Conservation (phyloP, 108 stramenopile genomes). For the Fistulifera pelliculosa region DNA sequence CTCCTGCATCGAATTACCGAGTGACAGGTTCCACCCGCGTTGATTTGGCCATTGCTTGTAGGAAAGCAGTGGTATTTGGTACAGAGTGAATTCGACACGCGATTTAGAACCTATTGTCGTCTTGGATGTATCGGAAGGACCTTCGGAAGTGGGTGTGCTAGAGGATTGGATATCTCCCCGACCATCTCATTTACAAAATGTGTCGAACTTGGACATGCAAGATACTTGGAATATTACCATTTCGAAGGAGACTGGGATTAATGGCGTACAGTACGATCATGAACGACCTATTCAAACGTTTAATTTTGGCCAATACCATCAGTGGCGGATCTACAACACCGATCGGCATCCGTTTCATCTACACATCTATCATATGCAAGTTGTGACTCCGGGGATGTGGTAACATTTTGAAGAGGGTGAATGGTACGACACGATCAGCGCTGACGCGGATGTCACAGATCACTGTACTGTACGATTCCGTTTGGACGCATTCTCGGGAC, state of each 20-base stretch:
- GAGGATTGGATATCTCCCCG: conserved; percentile 19
- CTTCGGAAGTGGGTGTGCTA: conserved; percentile 6
- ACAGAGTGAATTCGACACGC: not conserved
- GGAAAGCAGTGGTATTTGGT: conserved; percentile 5
- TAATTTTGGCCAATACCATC: conserved; percentile 17
- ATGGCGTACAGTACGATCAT: conserved; percentile 15
- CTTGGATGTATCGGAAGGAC: not conserved
- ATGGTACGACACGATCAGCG: conserved; percentile 34
- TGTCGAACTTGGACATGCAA: not conserved
- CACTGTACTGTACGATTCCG: conserved; percentile 28
- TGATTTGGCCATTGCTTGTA: conserved; percentile 32
- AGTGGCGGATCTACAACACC: conserved; percentile 21
- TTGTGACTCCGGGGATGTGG: conserved; percentile 32
- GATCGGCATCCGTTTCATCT: conserved; percentile 34
- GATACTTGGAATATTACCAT: conserved; percentile 18
- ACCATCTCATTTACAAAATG: conserved; percentile 21
- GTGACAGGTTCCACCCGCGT: conserved; percentile 28
- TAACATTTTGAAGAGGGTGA: conserved; percentile 27
- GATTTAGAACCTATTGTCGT: not conserved
- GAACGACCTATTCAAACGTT: conserved; percentile 14
- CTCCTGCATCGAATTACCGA: conserved; percentile 2
- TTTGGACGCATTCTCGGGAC: conserved; percentile 24
- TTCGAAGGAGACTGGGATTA: conserved; percentile 14
- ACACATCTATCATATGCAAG: conserved; percentile 40
- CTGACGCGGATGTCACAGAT: not conserved